phyloP scores from a whole-genome alignment of 345 rosid species.

The Citrus sinensis region DNA sequence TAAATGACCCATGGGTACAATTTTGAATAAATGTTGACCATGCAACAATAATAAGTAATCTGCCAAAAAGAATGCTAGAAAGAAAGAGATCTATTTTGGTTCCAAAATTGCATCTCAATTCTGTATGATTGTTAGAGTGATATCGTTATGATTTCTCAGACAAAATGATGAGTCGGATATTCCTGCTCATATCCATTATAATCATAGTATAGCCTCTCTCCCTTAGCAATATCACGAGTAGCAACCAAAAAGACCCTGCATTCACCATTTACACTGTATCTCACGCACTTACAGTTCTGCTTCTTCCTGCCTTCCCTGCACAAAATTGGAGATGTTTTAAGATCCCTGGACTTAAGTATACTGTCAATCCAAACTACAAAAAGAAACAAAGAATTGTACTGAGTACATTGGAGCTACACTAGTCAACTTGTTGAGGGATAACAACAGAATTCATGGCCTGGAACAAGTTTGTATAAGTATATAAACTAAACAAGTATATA shows the following conservation, averaged over 20 bases:
- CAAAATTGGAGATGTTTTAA: constrained; percentile 28
- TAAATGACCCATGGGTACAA: constrained; percentile 15
- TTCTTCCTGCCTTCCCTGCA: constrained; percentile 89
- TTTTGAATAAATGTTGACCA: constrained; percentile 22
- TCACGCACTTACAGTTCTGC: constrained; percentile 94
- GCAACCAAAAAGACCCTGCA: constrained; percentile 88
- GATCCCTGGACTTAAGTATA: constrained; percentile 8
- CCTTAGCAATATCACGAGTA: constrained; percentile 73
- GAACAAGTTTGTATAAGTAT: neutral
- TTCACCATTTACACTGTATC: constrained; percentile 77
- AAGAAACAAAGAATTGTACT: neutral
- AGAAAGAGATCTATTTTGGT: constrained; percentile 22
- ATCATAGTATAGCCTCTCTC: constrained; percentile 93
- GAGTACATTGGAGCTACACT: neutral
- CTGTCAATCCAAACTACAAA: neutral
- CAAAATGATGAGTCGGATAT: constrained; percentile 89
- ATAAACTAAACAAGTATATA: neutral
- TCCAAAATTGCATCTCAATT: constrained; percentile 36
- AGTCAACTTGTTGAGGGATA: neutral
- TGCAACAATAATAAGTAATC: constrained; percentile 26
- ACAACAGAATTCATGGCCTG: neutral
- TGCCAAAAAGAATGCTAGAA: constrained; percentile 7
- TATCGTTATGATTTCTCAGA: constrained; percentile 38
- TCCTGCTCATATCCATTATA: constrained; percentile 92
- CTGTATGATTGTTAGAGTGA: constrained; percentile 20